A percentile compares a stretch with the other conserved stretches of the same genome.
phyloP scores from a whole-genome alignment of 225 moss, liverwort and hornwort species.

The Polytrichum formosum region DNA sequence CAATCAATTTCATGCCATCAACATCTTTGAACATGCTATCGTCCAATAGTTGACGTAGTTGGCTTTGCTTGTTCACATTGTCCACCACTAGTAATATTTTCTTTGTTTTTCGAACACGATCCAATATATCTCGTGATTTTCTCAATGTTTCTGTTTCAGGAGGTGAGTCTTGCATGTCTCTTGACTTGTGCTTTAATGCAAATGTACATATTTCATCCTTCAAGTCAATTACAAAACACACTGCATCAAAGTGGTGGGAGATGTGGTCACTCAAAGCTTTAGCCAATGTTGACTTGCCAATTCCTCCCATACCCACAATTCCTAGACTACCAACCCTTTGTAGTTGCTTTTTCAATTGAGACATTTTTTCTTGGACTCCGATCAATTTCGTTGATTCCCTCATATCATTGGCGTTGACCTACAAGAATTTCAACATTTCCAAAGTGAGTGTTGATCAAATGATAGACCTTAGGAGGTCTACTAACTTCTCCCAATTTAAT shows the following conservation, averaged over 20 bases:
- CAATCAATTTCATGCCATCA: conserved; percentile 1
- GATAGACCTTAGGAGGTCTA: not conserved
- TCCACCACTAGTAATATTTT: not conserved
- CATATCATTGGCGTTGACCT: not conserved
- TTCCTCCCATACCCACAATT: not conserved
- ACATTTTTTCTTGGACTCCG: not conserved
- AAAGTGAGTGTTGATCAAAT: not conserved
- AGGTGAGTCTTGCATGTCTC: not conserved
- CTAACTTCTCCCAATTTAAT: not conserved
- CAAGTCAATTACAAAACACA: not conserved
- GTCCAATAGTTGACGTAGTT: conserved; percentile 4
- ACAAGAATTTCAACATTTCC: not conserved
- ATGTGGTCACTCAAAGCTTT: not conserved
- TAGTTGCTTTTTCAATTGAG: not conserved
- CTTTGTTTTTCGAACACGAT: not conserved
- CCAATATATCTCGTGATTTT: not conserved
- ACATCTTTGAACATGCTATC: not conserved
- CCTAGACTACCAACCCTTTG: not conserved
- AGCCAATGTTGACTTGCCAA: not conserved
- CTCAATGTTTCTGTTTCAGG: not conserved
- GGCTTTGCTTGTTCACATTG: not conserved
- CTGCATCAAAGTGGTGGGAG: not conserved
- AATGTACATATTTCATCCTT: not conserved
- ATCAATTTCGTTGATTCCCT: not conserved
- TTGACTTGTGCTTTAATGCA: not conserved